Evolutionary conservation across 2,329 filamentous ascomycete genomes (phyloP).

Genomic region (Exophiala xenobiotica): DNA sequence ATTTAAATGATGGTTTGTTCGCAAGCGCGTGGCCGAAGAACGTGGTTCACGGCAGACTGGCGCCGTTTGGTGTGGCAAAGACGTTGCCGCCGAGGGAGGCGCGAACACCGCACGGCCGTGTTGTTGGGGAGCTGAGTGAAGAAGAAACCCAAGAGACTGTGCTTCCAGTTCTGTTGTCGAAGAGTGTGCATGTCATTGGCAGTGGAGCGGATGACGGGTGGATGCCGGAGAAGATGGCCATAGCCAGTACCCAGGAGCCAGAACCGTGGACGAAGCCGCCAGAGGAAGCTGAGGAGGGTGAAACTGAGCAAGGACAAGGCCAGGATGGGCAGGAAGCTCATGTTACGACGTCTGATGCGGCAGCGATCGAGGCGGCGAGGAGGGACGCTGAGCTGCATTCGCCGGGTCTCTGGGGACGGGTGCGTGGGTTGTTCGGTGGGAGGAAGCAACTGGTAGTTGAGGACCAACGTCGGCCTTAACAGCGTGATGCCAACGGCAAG

Average conservation of each 20-base stretch:
- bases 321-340: background rate
- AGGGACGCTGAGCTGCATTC: slow-evolving; percentile 6
- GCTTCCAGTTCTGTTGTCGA: background rate
- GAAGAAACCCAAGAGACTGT: background rate
- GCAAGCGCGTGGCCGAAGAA: slow-evolving; percentile 45
- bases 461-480: background rate
- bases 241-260: background rate
- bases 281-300: background rate
- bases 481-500: no score
- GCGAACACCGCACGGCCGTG: no score
- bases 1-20: slow-evolving; percentile 51
- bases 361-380: no score
- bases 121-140: background rate
- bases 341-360: no score
- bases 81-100: no score
- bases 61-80: slow-evolving; percentile 30
- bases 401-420: slow-evolving; percentile 9
- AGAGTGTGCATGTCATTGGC: slow-evolving; percentile 23
- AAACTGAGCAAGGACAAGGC: background rate
- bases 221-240: slow-evolving; percentile 12
- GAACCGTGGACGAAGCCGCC: slow-evolving; percentile 5
- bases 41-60: slow-evolving; percentile 45
- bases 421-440: slow-evolving; percentile 12
- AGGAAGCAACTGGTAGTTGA: background rate
- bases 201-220: slow-evolving; percentile 19